Evolutionary conservation across 2,329 filamentous ascomycete genomes (phyloP), one percentile per base, ranked within the genome.

Genomic region (Aspergillus floridensis): DNA sequence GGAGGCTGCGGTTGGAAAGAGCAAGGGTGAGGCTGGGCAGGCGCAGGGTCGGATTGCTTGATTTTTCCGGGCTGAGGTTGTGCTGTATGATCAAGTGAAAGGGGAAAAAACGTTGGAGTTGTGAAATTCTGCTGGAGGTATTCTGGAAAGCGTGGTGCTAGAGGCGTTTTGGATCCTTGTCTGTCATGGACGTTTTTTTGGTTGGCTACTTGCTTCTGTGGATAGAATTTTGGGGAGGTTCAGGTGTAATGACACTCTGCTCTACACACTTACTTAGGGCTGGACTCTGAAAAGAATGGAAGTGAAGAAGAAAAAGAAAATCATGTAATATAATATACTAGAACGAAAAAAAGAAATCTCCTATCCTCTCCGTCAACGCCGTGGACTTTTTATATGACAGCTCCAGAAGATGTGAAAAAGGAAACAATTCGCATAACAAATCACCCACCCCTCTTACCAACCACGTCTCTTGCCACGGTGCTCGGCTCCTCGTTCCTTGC

Each of bases 401-500:
- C 31, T 19, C 56, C 46, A 46, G 44, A 57, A 69, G 60, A 61
- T 63, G 22, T 4, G 22, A 22, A 22, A 22, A 22, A 22, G 22
- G 22, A 22, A 22, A 22, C 22, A 22, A 22, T 22, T 22, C 22
- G 22, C 22, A 4, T 4, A 22, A 4, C 22, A 22, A 22, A 22
- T 22, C 22, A 22, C 22, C 22, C 22, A 22, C 22, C n/a, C 53
- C 38, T 16, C 56, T 67, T 81, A 92, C 79, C 86, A 92, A 7
- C 88, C 88, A 69, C 89, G 84, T 74, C 92, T 86, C 76, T 82
- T 81, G 53, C 86, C 86, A 74, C 89, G 87, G 71, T 90, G 86
- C 77, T 92, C 88, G 66, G 82, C 78, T 0, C 89, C 88, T 75
- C 86, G 91, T 75, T 89, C 89, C 83, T 92, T 96, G 74, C 88